A percentile compares a stretch with the other conserved stretches of the same genome.
phyloP scores from a whole-genome alignment of 768 basidiomycete species.

The Piloderma croceum region DNA sequence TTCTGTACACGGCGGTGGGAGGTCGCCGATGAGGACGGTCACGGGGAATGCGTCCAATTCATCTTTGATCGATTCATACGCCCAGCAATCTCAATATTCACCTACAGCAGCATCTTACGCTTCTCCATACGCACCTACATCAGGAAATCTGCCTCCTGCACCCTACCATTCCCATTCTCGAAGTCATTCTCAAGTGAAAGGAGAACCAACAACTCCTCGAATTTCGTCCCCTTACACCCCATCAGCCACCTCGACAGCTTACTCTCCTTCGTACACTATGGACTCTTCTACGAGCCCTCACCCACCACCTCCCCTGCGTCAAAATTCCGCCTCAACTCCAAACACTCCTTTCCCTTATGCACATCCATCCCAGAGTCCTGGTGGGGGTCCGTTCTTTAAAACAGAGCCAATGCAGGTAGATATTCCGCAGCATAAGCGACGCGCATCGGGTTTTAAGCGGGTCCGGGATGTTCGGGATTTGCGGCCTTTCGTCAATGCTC shows the following conservation, averaged over 20 bases:
- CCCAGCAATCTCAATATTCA: slow-evolving; percentile 61
- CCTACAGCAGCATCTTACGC: slow-evolving; percentile 50
- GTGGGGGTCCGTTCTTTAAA: slow-evolving; percentile 52
- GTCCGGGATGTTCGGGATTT: slow-evolving; percentile 75
- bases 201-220: slow-evolving; percentile 44
- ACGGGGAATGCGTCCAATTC: slow-evolving; percentile 39
- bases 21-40: slow-evolving; percentile 59
- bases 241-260: slow-evolving; percentile 36
- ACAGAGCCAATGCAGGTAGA: slow-evolving; percentile 76
- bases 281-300: slow-evolving; percentile 63
- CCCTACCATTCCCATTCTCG: slow-evolving; percentile 54
- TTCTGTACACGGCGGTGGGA: slow-evolving; percentile 41
- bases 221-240: slow-evolving; percentile 52
- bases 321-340: slow-evolving; percentile 61
- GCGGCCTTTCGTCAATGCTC: slow-evolving; percentile 62
- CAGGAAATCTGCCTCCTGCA: slow-evolving; percentile 35
- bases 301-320: slow-evolving; percentile 45
- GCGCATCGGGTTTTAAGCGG: slow-evolving; percentile 72
- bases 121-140: slow-evolving; percentile 38
- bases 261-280: slow-evolving; percentile 53
- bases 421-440: slow-evolving; percentile 50
- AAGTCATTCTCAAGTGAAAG: slow-evolving; percentile 51
- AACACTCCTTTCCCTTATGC: slow-evolving; percentile 68
- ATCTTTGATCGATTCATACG: slow-evolving; percentile 62
- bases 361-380: slow-evolving; percentile 44